These are phyloP conservation scores for Pichia thaimueangensis DNA, from an alignment of 805 yeast species.

Conservation along the genomic window DNA sequence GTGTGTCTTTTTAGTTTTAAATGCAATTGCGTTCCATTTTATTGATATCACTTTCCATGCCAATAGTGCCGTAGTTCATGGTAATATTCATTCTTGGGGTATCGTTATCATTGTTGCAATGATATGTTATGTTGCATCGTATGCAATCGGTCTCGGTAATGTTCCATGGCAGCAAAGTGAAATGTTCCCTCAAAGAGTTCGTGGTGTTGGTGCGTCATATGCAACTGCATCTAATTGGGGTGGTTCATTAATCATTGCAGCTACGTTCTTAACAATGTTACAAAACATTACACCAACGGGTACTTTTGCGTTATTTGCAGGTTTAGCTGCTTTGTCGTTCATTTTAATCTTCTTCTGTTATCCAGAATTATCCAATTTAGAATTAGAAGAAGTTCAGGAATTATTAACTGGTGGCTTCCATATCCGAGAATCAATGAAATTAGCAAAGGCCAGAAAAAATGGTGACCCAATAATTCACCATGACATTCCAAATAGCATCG, in stretches of 20 bases:
- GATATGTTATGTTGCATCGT: constrained; percentile 82
- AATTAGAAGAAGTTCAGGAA: constrained; percentile 84
- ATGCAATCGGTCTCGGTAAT: constrained; percentile 93
- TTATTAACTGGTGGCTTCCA: constrained; percentile 81
- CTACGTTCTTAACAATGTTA: constrained; percentile 92
- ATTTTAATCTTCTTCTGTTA: constrained; percentile 75
- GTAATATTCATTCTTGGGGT: constrained; percentile 76
- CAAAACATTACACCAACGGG: constrained; percentile 92
- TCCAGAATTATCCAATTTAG: constrained; percentile 88
- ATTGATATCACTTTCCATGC: constrained; percentile 56
- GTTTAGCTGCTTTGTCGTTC: constrained; percentile 64
- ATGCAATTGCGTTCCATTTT: constrained; percentile 90
- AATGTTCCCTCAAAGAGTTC: constrained; percentile 85
- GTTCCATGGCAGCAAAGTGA: constrained; percentile 99
- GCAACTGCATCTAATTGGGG: constrained; percentile 95
- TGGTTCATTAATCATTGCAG: constrained; percentile 84
- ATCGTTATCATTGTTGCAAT: constrained; percentile 77
- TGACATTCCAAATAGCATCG: constrained; percentile 8
- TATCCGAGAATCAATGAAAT: constrained; percentile 54
- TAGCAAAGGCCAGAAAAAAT: constrained; percentile 42
- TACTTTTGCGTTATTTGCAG: constrained; percentile 87
- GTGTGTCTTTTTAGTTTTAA: constrained; percentile 66
- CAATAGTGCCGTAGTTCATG: constrained; percentile 35
- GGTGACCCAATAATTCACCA: background rate
- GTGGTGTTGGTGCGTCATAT: constrained; percentile 86